Conservation (phyloP, 805 yeast genomes). For the Lipomyces sp. region DNA sequence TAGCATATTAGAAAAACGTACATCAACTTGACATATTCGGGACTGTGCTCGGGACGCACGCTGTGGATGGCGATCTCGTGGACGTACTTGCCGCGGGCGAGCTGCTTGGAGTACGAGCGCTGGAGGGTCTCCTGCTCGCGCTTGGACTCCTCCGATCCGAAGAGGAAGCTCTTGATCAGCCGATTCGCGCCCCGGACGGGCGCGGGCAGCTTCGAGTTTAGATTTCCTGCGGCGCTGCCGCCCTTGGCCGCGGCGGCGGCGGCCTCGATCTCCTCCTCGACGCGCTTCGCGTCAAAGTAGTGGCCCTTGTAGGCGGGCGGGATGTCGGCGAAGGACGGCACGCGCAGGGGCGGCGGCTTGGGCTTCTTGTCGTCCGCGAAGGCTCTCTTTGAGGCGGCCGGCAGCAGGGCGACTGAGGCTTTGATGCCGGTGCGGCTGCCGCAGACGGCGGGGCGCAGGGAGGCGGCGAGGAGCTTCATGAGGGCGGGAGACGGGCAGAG, state of each 20-base stretch:
- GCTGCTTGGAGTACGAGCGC: constrained; percentile 27
- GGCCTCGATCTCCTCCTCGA: background rate
- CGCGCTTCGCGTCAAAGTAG: constrained; percentile 17
- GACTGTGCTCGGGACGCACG: constrained; percentile 39
- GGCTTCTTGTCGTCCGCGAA: constrained; percentile 1
- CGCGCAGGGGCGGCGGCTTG: too few relatives aligned
- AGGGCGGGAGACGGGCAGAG: too few relatives aligned
- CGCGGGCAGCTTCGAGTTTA: background rate
- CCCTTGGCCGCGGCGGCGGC: background rate
- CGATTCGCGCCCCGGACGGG: constrained; percentile 22
- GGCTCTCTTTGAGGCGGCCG: background rate
- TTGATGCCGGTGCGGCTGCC: too few relatives aligned
- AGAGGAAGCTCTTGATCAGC: constrained; percentile 40
- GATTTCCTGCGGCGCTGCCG: background rate
- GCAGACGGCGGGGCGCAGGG: too few relatives aligned
- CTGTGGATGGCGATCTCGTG: constrained; percentile 42
- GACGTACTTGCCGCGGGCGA: constrained; percentile 44
- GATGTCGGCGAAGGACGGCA: constrained; percentile 26
- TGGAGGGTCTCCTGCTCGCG: constrained; percentile 37
- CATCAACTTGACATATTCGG: constrained; percentile 40
- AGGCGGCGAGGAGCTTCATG: too few relatives aligned
- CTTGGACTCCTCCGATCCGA: constrained; percentile 40
- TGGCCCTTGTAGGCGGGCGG: constrained; percentile 25
- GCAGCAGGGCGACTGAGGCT: background rate
- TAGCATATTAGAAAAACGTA: constrained; percentile 1